Evolutionary conservation across 202 grass and related monocot genomes (phyloP), one percentile per base, ranked within the genome.

Genomic region (Alloteropsis angusta): DNA sequence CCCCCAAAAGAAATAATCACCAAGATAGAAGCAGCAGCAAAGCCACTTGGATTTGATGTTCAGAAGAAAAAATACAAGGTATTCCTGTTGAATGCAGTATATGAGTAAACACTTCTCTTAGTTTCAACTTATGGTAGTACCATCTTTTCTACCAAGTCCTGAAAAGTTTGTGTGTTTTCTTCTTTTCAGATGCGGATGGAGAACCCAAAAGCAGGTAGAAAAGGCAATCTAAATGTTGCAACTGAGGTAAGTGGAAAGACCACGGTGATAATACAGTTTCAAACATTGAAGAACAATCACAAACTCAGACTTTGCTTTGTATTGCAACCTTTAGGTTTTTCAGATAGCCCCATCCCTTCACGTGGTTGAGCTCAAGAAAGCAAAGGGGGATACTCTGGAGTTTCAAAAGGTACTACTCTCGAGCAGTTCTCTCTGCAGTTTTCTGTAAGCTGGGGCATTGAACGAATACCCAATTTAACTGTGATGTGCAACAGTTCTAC

Each of bases 21-120:
- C 70, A 97, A 97, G 77, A 93, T 97, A 71, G 94, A 89, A 78
- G 89, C 92, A 90, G 94, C 89, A 68, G 88, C 94, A 63, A 97
- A 91, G 35, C 94, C 94, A 55, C 89, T 97, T 82, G 91, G 94
- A 28, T 97, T 97, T 71, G 87, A 97, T 60, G 76, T 97, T 81
- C 91, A 97, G 79, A 97, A 88, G 94, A 97, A 73, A 94, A 94
- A 93, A 21, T 97, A 90, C 77, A 97, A 97, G 91, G 94, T 93
- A 64, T 41, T 65, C 16, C 37, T 60, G 50, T 50, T 23, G 47
- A 11, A 75, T 75, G 26, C 42, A 37, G 23, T 81, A 18, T 50
- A 58, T 58, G 21, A 9, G 25, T 26, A 58, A 69, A 44, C 18
- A 48, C 2, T 22, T 53, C 38, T 45, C 81, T 5, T 58, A 2